Percentiles rank a stretch among this genome's conserved stretches.
phyloP scores from a whole-genome alignment of 495 filamentous ascomycete genomes.

The Aspergillus avenaceus region DNA sequence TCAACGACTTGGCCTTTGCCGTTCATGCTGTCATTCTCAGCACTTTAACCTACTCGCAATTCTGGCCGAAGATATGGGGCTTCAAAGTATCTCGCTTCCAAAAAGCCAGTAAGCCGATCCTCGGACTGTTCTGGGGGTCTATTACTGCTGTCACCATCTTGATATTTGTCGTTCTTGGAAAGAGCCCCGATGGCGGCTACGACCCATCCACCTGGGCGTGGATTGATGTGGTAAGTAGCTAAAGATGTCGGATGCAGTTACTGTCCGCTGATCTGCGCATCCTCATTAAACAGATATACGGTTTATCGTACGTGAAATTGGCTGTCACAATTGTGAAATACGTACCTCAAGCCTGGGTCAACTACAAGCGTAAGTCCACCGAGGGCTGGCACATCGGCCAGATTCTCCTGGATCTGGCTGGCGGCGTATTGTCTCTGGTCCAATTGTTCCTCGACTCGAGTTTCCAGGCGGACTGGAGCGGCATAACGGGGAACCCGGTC shows the following conservation, averaged over 20 bases:
- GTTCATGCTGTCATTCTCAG: constrained; percentile 70
- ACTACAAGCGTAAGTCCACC: constrained; percentile 79
- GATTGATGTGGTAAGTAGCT: constrained; percentile 70
- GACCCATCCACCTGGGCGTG: constrained; percentile 60
- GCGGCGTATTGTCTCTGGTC: constrained; percentile 74
- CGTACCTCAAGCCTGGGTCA: constrained; percentile 77
- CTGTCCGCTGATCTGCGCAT: constrained; percentile 6
- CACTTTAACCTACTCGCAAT: constrained; percentile 65
- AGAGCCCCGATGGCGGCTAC: constrained; percentile 49
- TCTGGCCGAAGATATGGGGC: constrained; percentile 67
- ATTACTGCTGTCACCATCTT: constrained; percentile 54
- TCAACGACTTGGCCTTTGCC: constrained; percentile 89
- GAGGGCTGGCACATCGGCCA: constrained; percentile 81
- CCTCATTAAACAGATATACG: constrained; percentile 58
- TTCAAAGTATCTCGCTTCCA: constrained; percentile 56
- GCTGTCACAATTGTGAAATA: constrained; percentile 87
- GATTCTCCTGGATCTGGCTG: constrained; percentile 79
- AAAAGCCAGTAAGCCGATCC: constrained; percentile 59
- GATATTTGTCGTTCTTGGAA: constrained; percentile 47
- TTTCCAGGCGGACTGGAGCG: constrained; percentile 81
- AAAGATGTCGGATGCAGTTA: not conserved
- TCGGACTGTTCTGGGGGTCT: constrained; percentile 63
- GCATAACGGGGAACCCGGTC: constrained; percentile 84
- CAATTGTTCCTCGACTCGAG: constrained; percentile 84
- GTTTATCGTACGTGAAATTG: constrained; percentile 83